Percentiles rank a stretch among this genome's conserved stretches.
Conservation (phyloP, 345 rosid species). For the Eucalyptus grandis region DNA sequence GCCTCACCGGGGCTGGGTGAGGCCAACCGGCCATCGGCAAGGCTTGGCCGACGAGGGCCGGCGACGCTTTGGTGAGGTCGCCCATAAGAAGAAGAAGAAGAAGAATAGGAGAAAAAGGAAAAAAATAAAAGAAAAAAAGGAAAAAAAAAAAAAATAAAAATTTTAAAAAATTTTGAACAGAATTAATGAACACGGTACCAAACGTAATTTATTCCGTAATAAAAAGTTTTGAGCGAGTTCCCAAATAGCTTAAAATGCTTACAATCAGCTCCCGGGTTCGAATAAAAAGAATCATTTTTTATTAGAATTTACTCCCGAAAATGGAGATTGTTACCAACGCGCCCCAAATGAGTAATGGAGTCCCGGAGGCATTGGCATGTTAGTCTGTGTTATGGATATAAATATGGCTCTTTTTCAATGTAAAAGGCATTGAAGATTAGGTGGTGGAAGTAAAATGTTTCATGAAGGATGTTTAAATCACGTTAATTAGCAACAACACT, state of each 20-base stretch:
- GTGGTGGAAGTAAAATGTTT: background rate
- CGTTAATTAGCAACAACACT: background rate
- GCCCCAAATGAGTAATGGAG: background rate
- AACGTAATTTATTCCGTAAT: too few species aligned
- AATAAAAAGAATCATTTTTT: rapidly evolving
- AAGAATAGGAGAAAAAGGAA: too few species aligned
- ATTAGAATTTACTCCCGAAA: rapidly evolving
- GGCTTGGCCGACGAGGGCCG: too few species aligned
- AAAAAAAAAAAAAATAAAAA: too few species aligned
- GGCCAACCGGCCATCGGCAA: rapidly evolving
- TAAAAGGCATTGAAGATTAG: background rate
- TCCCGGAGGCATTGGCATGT: background rate
- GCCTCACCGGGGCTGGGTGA: rapidly evolving
- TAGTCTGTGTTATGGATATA: background rate
- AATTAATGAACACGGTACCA: too few species aligned
- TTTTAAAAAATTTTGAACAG: too few species aligned
- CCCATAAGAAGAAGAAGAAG: too few species aligned
- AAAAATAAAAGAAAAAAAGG: too few species aligned
- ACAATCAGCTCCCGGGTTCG: rapidly evolving
- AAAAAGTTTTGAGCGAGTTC: rapidly evolving
- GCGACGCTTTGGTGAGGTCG: rapidly evolving
- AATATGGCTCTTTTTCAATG: background rate
- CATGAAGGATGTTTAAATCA: background rate
- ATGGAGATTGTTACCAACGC: too few species aligned
- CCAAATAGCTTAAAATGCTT: too few species aligned